These are phyloP conservation scores for Termitomyces sp. DNA, from an alignment of 1,284 basidiomycete species.

Conservation along the genomic window DNA sequence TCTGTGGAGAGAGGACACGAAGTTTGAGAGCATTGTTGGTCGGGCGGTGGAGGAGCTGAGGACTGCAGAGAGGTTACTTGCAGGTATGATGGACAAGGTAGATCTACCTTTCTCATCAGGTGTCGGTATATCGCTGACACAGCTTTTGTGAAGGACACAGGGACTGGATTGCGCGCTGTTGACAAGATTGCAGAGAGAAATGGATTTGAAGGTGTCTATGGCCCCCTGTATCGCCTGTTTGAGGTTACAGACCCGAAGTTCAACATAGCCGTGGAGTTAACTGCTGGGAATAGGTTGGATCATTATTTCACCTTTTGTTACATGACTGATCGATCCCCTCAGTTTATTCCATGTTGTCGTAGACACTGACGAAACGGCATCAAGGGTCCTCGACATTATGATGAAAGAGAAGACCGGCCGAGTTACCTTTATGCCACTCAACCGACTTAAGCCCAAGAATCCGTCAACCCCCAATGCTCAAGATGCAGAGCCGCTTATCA, in stretches of 20 bases:
- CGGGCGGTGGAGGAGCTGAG: slow-evolving; percentile 80
- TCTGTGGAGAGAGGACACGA: slow-evolving; percentile 93
- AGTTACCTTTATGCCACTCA: slow-evolving; percentile 98
- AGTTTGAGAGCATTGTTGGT: slow-evolving; percentile 71
- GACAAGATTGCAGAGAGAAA: slow-evolving; percentile 76
- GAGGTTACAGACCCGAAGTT: slow-evolving; percentile 87
- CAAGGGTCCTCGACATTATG: slow-evolving; percentile 87
- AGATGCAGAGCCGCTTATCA: slow-evolving; percentile 85
- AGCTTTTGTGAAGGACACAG: slow-evolving; percentile 66
- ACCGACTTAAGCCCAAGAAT: slow-evolving; percentile 84
- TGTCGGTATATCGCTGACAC: background rate
- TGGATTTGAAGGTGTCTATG: slow-evolving; percentile 79
- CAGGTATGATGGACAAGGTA: slow-evolving; percentile 94
- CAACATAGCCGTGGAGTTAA: slow-evolving; percentile 91
- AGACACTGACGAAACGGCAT: slow-evolving; percentile 91
- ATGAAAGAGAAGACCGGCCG: slow-evolving; percentile 88
- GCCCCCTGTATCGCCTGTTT: slow-evolving; percentile 92
- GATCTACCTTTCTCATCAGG: background rate
- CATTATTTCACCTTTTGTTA: background rate
- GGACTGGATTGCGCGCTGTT: slow-evolving; percentile 80
- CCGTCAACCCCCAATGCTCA: slow-evolving; percentile 67
- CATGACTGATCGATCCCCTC: slow-evolving; percentile 6
- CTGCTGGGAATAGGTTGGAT: slow-evolving; percentile 86
- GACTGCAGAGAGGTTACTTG: slow-evolving; percentile 73
- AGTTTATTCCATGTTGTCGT: slow-evolving; percentile 98